A percentile compares a stretch with the other conserved stretches of the same genome.
phyloP scores from a whole-genome alignment of 148 eudicot genomes.

The Vaccinium myrtillus region DNA sequence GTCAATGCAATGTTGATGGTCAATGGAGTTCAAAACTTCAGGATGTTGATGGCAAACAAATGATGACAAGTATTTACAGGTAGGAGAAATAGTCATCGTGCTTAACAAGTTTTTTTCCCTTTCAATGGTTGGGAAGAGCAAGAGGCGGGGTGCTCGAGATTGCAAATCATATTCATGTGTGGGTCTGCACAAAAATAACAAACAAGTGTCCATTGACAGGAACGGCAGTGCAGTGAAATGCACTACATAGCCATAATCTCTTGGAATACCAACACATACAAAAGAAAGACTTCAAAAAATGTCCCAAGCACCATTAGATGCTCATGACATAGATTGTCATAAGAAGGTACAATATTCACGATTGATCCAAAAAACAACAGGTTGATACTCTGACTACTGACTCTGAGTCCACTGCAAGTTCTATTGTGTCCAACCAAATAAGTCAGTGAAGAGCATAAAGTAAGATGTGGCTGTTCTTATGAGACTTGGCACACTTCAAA shows the following conservation, averaged over 20 bases:
- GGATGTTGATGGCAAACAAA: background rate
- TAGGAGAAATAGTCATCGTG: background rate
- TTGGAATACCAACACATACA: background rate
- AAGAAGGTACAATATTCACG: background rate
- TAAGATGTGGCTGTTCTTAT: conserved; percentile 14
- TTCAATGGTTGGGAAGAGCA: background rate
- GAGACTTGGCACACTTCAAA: conserved; percentile 32
- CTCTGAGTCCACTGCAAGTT: background rate
- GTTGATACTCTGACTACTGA: background rate
- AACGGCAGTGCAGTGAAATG: background rate
- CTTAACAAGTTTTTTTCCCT: background rate
- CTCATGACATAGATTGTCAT: background rate
- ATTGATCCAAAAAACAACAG: background rate
- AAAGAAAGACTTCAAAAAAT: background rate
- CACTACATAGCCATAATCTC: background rate
- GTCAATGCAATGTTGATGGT: background rate
- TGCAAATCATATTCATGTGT: background rate
- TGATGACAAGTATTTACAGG: background rate
- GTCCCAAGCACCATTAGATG: background rate
- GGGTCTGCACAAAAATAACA: background rate
- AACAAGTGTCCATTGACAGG: background rate
- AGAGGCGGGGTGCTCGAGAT: background rate
- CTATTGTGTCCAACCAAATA: conserved; percentile 6
- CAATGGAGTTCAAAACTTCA: background rate
- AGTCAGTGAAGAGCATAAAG: conserved; percentile 1